Evolutionary conservation across 345 rosid species (phyloP).

Genomic region (sweet orange (Citrus sinensis)): DVS_A1.0 CM039163.1:16327501-16328000

Average conservation of each 20-base stretch:
- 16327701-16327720: slow-evolving; percentile 59
- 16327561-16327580: slow-evolving; percentile 65
- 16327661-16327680: slow-evolving; percentile 71
- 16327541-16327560: slow-evolving; percentile 77
- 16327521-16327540: slow-evolving; percentile 61
- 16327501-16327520: slow-evolving; percentile 52
- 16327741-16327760: slow-evolving; percentile 48
- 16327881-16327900: slow-evolving; percentile 43
- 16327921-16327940: slow-evolving; percentile 50
- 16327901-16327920: slow-evolving; percentile 55
- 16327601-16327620: slow-evolving; percentile 82
- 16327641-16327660: slow-evolving; percentile 69
- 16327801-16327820: slow-evolving; percentile 64
- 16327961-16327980: slow-evolving; percentile 74
- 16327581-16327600: slow-evolving; percentile 72
- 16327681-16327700: slow-evolving; percentile 69
- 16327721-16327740: slow-evolving; percentile 53
- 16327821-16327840: slow-evolving; percentile 49
- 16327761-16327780: slow-evolving; percentile 48
- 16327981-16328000: slow-evolving; percentile 79
- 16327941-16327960: slow-evolving; percentile 56
- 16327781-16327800: slow-evolving; percentile 59
- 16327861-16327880: slow-evolving; percentile 45
- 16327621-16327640: slow-evolving; percentile 65
- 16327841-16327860: slow-evolving; percentile 53